phyloP scores from a whole-genome alignment of 805 yeast genomes.

The Pichia deserticola region DNA sequence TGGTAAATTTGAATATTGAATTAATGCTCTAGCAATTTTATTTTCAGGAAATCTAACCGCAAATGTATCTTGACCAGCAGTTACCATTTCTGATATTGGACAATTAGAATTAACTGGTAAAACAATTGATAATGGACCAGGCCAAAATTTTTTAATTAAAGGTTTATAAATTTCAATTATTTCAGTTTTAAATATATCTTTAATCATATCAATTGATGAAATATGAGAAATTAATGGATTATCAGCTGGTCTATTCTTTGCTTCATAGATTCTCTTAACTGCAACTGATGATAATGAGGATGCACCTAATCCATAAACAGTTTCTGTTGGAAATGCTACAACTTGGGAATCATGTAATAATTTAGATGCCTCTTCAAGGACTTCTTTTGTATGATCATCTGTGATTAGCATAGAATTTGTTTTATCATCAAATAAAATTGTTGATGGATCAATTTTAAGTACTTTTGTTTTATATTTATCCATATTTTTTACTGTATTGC shows the following conservation, averaged over 20 bases:
- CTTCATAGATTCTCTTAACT: constrained; percentile 69
- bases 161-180: constrained; percentile 66
- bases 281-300: constrained; percentile 68
- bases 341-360: constrained; percentile 46
- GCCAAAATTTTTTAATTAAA: constrained; percentile 75
- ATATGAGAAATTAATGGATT: constrained; percentile 91
- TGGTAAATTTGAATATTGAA: constrained; percentile 77
- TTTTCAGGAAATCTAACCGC: constrained; percentile 88
- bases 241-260: constrained; percentile 92
- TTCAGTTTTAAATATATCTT: constrained; percentile 44
- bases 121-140: constrained; percentile 88
- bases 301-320: constrained; percentile 95
- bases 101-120: constrained; percentile 48
- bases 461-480: constrained; percentile 31
- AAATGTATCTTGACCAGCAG: constrained; percentile 83
- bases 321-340: constrained; percentile 94
- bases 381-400: constrained; percentile 45
- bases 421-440: constrained; percentile 41
- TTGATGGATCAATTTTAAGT: constrained; percentile 45
- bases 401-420: constrained; percentile 31
- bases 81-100: constrained; percentile 64
- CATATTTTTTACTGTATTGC: not conserved
- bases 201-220: constrained; percentile 66
- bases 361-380: constrained; percentile 52
- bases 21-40: constrained; percentile 85